These are phyloP conservation scores for Russula sp. DNA, from an alignment of 768 basidiomycete genomes.

Conservation along the genomic window DNA sequence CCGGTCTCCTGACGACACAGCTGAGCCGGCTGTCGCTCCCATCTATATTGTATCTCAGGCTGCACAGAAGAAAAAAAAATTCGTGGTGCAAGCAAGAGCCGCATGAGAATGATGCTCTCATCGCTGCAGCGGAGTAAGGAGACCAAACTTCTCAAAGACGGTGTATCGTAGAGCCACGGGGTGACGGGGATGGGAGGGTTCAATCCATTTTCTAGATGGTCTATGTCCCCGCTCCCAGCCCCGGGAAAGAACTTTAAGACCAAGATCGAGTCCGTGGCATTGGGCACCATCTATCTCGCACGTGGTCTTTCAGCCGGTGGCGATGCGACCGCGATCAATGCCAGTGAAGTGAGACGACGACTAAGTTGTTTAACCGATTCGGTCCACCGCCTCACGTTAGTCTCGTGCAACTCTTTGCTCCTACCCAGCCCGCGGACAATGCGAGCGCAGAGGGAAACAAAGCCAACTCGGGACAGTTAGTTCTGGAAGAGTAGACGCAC, in stretches of 20 bases:
- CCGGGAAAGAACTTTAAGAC: neutral
- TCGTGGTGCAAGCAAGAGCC: neutral
- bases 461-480: too few relatives aligned
- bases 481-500: too few relatives aligned
- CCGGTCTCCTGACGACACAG: neutral
- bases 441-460: too few relatives aligned
- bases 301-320: constrained; percentile 15
- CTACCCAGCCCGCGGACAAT: too few relatives aligned
- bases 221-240: constrained; percentile 9
- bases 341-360: constrained; percentile 22
- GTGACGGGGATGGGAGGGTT: constrained; percentile 44
- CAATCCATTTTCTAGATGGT: constrained; percentile 39
- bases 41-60: neutral
- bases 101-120: constrained; percentile 4
- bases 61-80: neutral
- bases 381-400: too few relatives aligned
- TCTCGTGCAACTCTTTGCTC: too few relatives aligned
- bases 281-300: neutral
- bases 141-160: constrained; percentile 46
- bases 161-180: constrained; percentile 44
- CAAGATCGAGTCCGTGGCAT: constrained; percentile 1
- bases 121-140: constrained; percentile 24
- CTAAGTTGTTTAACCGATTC: constrained; percentile 35
- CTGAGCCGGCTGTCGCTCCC: neutral
- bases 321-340: constrained; percentile 18